phyloP scores from a whole-genome alignment of 1,284 basidiomycete genomes.

The Retiboletus flavoniger region DNA sequence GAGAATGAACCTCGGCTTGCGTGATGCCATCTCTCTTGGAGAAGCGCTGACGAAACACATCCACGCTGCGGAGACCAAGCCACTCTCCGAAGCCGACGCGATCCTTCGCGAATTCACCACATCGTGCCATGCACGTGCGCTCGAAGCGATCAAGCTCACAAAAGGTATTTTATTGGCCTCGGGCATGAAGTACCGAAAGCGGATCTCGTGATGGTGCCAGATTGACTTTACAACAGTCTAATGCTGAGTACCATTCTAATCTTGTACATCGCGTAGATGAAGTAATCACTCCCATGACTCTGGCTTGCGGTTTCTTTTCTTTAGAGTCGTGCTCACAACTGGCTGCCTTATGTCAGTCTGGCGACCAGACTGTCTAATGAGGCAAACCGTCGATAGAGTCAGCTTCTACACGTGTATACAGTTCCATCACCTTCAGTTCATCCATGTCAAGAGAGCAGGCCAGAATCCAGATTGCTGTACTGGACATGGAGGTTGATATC shows the following conservation, averaged over 20 bases:
- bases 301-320: too few relatives aligned
- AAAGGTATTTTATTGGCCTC: conserved; percentile 20
- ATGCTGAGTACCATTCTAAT: too few relatives aligned
- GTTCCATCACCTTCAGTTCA: too few relatives aligned
- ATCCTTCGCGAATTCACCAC: conserved; percentile 21
- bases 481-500: conserved; percentile 60
- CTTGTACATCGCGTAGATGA: too few relatives aligned
- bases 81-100: conserved; percentile 18
- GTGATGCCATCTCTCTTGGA: conserved; percentile 40
- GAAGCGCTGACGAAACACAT: conserved; percentile 27
- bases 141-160: conserved; percentile 26
- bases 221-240: too few relatives aligned
- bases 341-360: too few relatives aligned
- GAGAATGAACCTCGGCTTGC: conserved; percentile 49
- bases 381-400: too few relatives aligned
- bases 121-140: conserved; percentile 19
- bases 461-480: conserved; percentile 59
- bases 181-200: conserved; percentile 9
- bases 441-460: conserved; percentile 55
- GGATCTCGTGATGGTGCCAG: too few relatives aligned
- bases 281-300: too few relatives aligned
- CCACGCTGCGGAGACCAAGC: conserved; percentile 8
- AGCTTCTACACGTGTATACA: too few relatives aligned
- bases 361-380: too few relatives aligned
- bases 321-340: too few relatives aligned